These are phyloP conservation scores for Lathyrus sativus DNA, from an alignment of 306 rosid genomes.

Conservation along the genomic window DNA sequence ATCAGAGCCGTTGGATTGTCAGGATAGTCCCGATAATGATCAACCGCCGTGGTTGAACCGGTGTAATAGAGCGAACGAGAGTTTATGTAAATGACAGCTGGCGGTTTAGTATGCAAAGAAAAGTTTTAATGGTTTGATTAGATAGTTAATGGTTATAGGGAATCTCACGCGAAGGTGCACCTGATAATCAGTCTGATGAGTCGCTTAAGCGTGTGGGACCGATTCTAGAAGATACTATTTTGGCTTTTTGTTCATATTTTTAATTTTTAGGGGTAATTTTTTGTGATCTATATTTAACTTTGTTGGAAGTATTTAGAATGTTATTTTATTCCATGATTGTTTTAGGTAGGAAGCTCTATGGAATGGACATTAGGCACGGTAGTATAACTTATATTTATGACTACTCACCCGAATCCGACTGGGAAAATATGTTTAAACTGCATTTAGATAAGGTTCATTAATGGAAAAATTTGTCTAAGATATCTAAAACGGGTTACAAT, in stretches of 20 bases:
- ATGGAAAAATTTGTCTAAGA: no score
- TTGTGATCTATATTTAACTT: no score
- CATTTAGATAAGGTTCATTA: no score
- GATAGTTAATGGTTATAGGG: constrained; percentile 30
- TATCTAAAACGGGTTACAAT: no score
- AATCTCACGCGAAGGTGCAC: constrained; percentile 52
- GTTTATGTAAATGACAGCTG: constrained; percentile 57
- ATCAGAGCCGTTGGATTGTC: constrained; percentile 61
- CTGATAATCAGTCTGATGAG: constrained; percentile 55
- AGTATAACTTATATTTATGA: no score
- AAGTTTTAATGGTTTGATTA: constrained; percentile 5
- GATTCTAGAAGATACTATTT: constrained; percentile 46
- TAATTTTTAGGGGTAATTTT: neutral
- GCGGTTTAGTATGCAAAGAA: neutral
- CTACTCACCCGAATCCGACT: no score
- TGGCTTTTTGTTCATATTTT: neutral
- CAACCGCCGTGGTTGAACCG: constrained; percentile 61
- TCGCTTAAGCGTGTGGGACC: constrained; percentile 52
- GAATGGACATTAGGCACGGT: no score
- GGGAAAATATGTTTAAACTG: no score
- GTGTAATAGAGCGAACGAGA: constrained; percentile 50
- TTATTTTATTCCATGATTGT: no score
- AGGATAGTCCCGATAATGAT: constrained; percentile 32
- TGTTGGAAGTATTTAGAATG: no score
- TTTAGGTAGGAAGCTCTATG: no score